phyloP scores from a whole-genome alignment of 495 filamentous ascomycete genomes.

The Trichoderma erinaceum region DNA sequence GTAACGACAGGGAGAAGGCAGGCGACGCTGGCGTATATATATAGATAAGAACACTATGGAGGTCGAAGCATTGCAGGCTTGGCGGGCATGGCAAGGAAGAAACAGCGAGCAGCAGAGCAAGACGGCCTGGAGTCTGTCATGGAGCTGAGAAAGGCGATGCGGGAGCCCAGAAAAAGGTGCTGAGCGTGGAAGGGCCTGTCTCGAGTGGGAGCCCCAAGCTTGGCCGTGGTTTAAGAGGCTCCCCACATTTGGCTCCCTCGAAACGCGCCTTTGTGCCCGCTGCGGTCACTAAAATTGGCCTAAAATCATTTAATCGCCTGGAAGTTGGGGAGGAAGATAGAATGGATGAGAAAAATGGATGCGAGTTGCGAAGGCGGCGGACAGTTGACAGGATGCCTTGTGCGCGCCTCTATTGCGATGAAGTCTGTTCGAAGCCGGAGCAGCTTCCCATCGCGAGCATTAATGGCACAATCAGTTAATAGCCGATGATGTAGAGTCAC shows the following conservation, averaged over 20 bases:
- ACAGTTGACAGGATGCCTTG: no score
- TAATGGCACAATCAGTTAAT: no score
- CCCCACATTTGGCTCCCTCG: slow-evolving; percentile 9
- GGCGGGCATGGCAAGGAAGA: neutral
- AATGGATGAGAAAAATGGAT: neutral
- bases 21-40: slow-evolving; percentile 13
- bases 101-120: neutral
- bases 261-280: slow-evolving; percentile 2
- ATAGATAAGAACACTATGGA: neutral
- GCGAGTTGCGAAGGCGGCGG: neutral
- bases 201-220: neutral
- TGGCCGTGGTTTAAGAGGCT: neutral
- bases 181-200: no score
- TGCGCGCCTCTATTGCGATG: no score
- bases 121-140: neutral
- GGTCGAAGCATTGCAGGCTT: slow-evolving; percentile 12
- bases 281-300: neutral
- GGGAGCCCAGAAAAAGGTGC: neutral
- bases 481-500: no score
- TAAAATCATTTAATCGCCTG: no score
- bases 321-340: neutral
- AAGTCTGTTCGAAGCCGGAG: no score
- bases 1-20: slow-evolving; percentile 5
- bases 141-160: neutral
- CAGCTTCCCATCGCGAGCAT: no score